Base-by-base conservation (phyloP, 805 yeast genomes). In the Candida sphagnicola region DNA sequence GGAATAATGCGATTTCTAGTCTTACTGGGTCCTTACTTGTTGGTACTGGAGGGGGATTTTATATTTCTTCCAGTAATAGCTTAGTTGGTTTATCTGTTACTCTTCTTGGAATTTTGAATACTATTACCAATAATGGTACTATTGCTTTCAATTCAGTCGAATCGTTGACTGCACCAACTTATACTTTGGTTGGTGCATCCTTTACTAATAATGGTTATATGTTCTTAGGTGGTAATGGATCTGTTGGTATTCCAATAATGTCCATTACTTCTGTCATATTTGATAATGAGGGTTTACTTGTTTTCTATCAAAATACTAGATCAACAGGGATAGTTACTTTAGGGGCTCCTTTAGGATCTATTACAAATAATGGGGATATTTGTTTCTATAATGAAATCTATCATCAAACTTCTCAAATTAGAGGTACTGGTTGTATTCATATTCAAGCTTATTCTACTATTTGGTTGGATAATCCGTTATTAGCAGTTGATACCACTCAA, bases 341-440 rank as follows among this genome's bases (percentile, higher is more conserved):
- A 13, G 54, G 51, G 12, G 34, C 35, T 23, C 35, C 35, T 10
- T 31, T 41, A 8, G 45, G 51, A 15, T 30, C 34, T 13, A 32
- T 40, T 1, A n/a, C 39, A 32, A 37, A 57, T 34, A 26, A 38
- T 15, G 62, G 62, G 31, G 46, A 49, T 16, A 47, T 57, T 31
- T 57, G 64, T 48, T 49, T 57, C 29, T 32, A 40, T 37, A 55
- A 53, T 32, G 42, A 42, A 35, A 42, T 46, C 21, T 58, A 48
- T 43, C 33, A 46, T 13, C 61, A 54, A 42, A 47, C 50, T 14
- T 44, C 51, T 15, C 28, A 33, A 14, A 46, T 56, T 23, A 31
- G 33, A 8, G 61, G 61, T 23, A 29, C 34, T 28, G 63, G 63
- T 32, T 58, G 63, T 46, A 41, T 54, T 26, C 48, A 48, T 28